Evolutionary conservation across 1,139 yeast genomes (phyloP), one percentile per base, ranked within the genome.

Genomic region (Spathaspora sp.): DNA sequence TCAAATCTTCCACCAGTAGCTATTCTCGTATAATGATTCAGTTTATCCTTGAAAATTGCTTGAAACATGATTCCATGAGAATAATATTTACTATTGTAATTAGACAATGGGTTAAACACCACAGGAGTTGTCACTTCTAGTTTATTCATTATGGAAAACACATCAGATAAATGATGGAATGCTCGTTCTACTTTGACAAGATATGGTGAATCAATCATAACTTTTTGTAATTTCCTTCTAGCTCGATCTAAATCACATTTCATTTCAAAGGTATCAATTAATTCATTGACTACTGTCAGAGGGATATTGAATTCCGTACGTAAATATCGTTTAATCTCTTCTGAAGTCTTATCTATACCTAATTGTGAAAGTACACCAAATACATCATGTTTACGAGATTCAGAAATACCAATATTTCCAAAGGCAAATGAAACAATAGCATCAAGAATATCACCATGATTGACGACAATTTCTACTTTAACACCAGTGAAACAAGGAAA

Each of bases 1-100:
- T 93, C 98, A 58, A 89, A 93, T 43, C 99, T 71, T 1, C 99
- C 99, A 41, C 99, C 99, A 0, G 95, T 93, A 10, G 95, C 95
- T 38, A 89, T 67, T 38, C 91, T 63, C 0, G 77, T 61, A 42
- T 56, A 64, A 17, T 67, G 59, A 42, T 74, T 62, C 40, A 59
- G 66, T 51, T 73, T 76, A 10, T 82, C 74, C 48, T 86, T 86
- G 55, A 81, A 79, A 1, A 89, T 80, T 0, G 87, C 90, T 57
- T 89, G 96, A 60, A 91, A 93, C 95, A 93, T 89, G 2, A 91
- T 68, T 0, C 96, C 96, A 20, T 83, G 83, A 31, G 74, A 70
- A 60, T 90, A 93, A 59, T 89, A 91, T 20, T 82, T 78, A 39
- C 85, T 79, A 56, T 89, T 89, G 63, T 89, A 89, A 56, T 89